Conservation (phyloP, 768 basidiomycete genomes). For the Leccinellum albellum region DNA sequence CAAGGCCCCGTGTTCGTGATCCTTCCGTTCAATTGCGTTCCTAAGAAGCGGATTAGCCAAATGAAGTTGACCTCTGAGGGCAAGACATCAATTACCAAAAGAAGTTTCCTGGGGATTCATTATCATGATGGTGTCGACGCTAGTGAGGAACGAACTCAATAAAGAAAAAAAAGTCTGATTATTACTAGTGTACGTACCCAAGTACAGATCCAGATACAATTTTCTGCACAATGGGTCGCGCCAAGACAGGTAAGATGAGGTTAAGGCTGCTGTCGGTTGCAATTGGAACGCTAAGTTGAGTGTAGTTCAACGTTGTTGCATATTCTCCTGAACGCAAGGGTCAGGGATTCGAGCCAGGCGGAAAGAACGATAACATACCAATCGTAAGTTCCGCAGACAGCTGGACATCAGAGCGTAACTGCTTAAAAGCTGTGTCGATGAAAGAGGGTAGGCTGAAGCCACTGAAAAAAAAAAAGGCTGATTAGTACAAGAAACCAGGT, state of each 20-base stretch:
- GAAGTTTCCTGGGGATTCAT: slow-evolving; percentile 51
- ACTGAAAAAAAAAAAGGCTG: slow-evolving; percentile 26
- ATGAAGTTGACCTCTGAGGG: not conserved
- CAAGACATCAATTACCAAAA: slow-evolving; percentile 41
- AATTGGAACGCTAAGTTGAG: slow-evolving; percentile 53
- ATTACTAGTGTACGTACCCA: slow-evolving; percentile 36
- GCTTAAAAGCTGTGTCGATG: slow-evolving; percentile 62
- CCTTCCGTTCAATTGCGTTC: slow-evolving; percentile 51
- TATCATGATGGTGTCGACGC: slow-evolving; percentile 61
- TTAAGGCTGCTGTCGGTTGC: slow-evolving; percentile 59
- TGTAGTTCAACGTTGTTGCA: slow-evolving; percentile 56
- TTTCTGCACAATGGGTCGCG: slow-evolving; percentile 71
- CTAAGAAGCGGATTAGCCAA: slow-evolving; percentile 28
- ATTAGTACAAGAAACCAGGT: not conserved
- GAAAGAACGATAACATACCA: slow-evolving; percentile 32
- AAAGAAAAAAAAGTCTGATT: not conserved
- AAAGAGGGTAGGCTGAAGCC: slow-evolving; percentile 62
- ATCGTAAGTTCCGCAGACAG: slow-evolving; percentile 54
- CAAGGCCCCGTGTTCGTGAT: slow-evolving; percentile 73
- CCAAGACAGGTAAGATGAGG: slow-evolving; percentile 64
- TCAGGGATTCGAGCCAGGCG: slow-evolving; percentile 2
- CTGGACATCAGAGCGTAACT: slow-evolving; percentile 58
- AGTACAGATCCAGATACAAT: slow-evolving; percentile 57
- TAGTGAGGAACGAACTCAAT: slow-evolving; percentile 19
- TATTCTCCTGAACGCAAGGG: slow-evolving; percentile 50